phyloP scores from a whole-genome alignment of 2,329 filamentous ascomycete genomes.

The Ophiocordyceps australis region DNA sequence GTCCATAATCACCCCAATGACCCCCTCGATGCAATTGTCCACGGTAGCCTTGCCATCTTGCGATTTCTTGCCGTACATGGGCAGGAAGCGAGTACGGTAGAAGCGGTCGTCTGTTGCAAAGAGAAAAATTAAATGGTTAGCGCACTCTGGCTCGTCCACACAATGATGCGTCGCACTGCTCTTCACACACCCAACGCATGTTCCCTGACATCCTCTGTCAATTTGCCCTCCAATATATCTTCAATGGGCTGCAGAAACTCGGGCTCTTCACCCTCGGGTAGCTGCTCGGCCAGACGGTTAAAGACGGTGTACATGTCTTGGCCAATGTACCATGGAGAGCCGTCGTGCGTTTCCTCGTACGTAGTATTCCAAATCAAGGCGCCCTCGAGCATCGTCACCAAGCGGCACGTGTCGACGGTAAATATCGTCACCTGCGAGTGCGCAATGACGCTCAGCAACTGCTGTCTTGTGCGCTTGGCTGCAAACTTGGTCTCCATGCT shows the following conservation, averaged over 20 bases:
- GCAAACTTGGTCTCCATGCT: slow-evolving; percentile 48
- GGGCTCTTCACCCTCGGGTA: slow-evolving; percentile 22
- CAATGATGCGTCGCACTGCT: neutral
- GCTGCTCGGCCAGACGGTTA: slow-evolving; percentile 23
- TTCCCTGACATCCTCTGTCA: slow-evolving; percentile 43
- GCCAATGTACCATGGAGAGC: slow-evolving; percentile 34
- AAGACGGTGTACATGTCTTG: slow-evolving; percentile 49
- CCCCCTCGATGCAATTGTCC: slow-evolving; percentile 43
- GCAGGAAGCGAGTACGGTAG: slow-evolving; percentile 55
- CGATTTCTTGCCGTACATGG: slow-evolving; percentile 38
- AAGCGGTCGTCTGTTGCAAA: slow-evolving; percentile 34
- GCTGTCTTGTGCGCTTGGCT: slow-evolving; percentile 48
- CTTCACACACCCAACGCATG: slow-evolving; percentile 29
- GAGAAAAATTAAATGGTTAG: too few species aligned
- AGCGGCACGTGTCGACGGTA: slow-evolving; percentile 43
- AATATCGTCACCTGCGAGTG: slow-evolving; percentile 64
- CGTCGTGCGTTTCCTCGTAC: slow-evolving; percentile 17
- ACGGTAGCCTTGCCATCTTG: slow-evolving; percentile 25
- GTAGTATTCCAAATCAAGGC: slow-evolving; percentile 36
- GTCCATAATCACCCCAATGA: slow-evolving; percentile 66
- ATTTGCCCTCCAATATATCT: slow-evolving; percentile 42
- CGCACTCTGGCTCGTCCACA: too few species aligned
- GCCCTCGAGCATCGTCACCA: slow-evolving; percentile 53
- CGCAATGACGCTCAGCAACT: slow-evolving; percentile 54
- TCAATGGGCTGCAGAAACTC: slow-evolving; percentile 40